Conservation (phyloP, 1,284 basidiomycete genomes). For the Entoloma clypeatum region DNA sequence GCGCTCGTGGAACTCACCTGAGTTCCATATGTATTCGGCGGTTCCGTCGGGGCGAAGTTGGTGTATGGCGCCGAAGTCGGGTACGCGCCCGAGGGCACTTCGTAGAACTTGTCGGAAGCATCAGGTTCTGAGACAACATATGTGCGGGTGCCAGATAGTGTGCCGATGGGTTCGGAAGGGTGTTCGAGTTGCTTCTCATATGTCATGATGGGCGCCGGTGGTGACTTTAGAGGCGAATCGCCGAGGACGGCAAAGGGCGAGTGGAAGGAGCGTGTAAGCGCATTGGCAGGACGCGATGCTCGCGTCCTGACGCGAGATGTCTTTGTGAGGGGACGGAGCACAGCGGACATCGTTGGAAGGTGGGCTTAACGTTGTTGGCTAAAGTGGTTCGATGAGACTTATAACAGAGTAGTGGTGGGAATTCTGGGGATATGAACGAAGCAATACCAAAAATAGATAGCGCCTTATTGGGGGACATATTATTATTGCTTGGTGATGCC, state of each 20-base stretch:
- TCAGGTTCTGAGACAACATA: conserved; percentile 69
- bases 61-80: conserved; percentile 52
- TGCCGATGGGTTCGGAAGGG: conserved; percentile 43
- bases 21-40: conserved; percentile 32
- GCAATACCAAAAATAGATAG: too few species aligned
- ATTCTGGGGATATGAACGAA: conserved; percentile 18
- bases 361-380: conserved; percentile 7
- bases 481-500: too few species aligned
- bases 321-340: conserved; percentile 19
- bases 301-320: conserved; percentile 14
- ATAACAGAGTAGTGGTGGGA: conserved; percentile 13
- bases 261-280: conserved; percentile 46
- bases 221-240: conserved; percentile 31
- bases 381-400: conserved; percentile 2
- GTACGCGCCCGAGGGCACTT: conserved; percentile 66
- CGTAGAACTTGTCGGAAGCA: conserved; percentile 50
- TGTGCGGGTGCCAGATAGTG: conserved; percentile 44
- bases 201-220: conserved; percentile 26
- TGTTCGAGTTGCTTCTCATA: conserved; percentile 58
- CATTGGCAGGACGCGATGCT: conserved; percentile 8
- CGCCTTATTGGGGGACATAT: too few species aligned
- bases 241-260: conserved; percentile 54
- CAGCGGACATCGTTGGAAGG: conserved; percentile 15
- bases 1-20: conserved; percentile 43
- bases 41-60: conserved; percentile 37